Percentiles rank a stretch among this genome's conserved stretches.
Conservation (phyloP, 495 filamentous ascomycete species). For the Aspergillus ellipticus region DNA sequence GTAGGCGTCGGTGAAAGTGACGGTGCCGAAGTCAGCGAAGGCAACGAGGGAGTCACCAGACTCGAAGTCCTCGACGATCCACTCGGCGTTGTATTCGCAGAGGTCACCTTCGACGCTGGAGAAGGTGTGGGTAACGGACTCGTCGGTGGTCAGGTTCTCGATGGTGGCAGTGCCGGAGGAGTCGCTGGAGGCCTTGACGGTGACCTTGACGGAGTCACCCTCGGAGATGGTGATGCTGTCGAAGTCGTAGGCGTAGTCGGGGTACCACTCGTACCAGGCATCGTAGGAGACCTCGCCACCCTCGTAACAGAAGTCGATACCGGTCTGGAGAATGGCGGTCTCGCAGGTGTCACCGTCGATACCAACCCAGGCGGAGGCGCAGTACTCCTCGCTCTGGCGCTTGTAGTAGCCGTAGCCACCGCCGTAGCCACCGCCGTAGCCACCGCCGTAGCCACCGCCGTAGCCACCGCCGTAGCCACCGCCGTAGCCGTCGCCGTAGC, state of each 20-base stretch:
- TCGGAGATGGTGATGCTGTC: constrained; percentile 42
- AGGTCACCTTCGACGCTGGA: constrained; percentile 22
- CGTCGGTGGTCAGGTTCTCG: constrained; percentile 47
- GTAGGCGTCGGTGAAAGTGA: constrained; percentile 42
- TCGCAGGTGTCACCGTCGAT: constrained; percentile 55
- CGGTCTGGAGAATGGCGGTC: constrained; percentile 54
- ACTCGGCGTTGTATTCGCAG: constrained; percentile 49
- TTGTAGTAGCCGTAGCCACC: background rate
- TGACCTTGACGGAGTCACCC: constrained; percentile 52
- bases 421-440: constrained; percentile 30
- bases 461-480: constrained; percentile 15
- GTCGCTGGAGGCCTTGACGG: constrained; percentile 42
- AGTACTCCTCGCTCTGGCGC: constrained; percentile 23
- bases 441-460: constrained; percentile 21
- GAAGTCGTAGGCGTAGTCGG: constrained; percentile 52
- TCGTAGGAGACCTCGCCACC: constrained; percentile 35
- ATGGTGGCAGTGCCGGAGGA: constrained; percentile 45
- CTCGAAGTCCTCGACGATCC: constrained; percentile 60
- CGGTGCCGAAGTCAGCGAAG: constrained; percentile 52
- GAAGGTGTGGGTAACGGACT: constrained; percentile 47
- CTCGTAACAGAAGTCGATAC: constrained; percentile 50
- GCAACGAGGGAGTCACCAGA: constrained; percentile 38
- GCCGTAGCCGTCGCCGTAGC: background rate
- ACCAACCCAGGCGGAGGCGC: constrained; percentile 55
- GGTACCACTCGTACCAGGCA: constrained; percentile 61